Evolutionary conservation across 352 stramenopile species (phyloP).

Genomic region (Saprolegnia parasitica): DNA sequence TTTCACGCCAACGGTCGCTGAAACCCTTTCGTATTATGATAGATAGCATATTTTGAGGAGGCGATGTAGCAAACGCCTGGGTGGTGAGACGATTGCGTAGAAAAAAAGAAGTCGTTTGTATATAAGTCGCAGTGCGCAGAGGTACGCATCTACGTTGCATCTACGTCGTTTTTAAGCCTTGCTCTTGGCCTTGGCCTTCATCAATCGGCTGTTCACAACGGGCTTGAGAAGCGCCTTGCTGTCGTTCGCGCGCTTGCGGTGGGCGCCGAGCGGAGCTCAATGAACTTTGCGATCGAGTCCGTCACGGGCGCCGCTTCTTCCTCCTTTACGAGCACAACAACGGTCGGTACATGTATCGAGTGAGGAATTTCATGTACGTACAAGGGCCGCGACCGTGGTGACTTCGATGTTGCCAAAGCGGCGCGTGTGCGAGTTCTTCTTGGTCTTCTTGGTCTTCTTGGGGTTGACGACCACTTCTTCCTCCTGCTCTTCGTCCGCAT

Average conservation of each 20-base stretch:
- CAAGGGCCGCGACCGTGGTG: constrained; percentile 5
- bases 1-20: too few relatives aligned
- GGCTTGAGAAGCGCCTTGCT: not conserved
- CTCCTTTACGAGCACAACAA: not conserved
- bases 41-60: too few relatives aligned
- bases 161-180: too few relatives aligned
- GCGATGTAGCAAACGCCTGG: too few relatives aligned
- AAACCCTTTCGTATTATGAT: too few relatives aligned
- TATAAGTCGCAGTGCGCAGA: too few relatives aligned
- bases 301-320: constrained; percentile 3
- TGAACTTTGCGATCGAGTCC: constrained; percentile 3
- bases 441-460: constrained; percentile 9
- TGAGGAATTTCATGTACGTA: constrained; percentile 11
- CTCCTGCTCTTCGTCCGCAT: not conserved
- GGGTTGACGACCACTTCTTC: not conserved
- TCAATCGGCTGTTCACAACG: not conserved
- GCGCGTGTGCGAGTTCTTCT: constrained; percentile 16
- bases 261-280: not conserved
- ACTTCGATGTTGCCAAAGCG: constrained; percentile 28
- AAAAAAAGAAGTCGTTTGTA: too few relatives aligned
- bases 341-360: not conserved
- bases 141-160: too few relatives aligned
- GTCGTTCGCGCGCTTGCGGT: constrained; percentile 4
- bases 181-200: too few relatives aligned
- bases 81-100: too few relatives aligned